Percentiles rank a stretch among this genome's conserved stretches.
phyloP scores from a whole-genome alignment of 225 moss, liverwort and hornwort species.

The Bryum argenteum region DNA sequence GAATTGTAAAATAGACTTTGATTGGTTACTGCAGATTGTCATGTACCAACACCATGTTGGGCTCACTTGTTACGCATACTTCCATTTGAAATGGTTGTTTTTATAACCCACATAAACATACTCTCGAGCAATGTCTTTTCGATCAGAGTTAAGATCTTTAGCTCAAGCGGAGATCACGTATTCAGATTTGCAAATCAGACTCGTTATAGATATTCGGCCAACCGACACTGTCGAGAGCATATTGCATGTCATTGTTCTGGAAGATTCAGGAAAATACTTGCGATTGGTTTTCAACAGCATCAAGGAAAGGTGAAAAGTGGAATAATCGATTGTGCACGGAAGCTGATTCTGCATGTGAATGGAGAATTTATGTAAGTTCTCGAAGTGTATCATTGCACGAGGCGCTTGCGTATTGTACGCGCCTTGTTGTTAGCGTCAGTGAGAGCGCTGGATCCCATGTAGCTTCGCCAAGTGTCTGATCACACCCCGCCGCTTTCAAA shows the following conservation, averaged over 20 bases:
- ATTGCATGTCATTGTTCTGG: slow-evolving; percentile 18
- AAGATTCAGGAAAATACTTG: background rate
- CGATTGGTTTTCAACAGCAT: slow-evolving; percentile 4
- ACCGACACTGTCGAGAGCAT: background rate
- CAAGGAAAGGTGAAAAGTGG: slow-evolving; percentile 16
- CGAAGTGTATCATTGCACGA: no score
- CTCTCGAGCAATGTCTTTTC: background rate
- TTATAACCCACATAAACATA: no score
- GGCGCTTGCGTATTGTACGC: no score
- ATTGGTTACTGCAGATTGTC: slow-evolving; percentile 27
- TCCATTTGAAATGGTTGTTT: no score
- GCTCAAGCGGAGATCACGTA: no score
- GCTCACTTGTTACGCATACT: background rate
- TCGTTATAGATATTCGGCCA: background rate
- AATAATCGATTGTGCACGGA: background rate
- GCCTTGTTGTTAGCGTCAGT: no score
- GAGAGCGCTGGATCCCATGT: no score
- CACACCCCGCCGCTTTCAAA: no score
- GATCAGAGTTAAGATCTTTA: background rate
- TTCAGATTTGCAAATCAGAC: no score
- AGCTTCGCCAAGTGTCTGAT: no score
- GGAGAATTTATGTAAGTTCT: background rate
- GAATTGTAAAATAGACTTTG: slow-evolving; percentile 26
- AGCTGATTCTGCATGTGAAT: background rate
- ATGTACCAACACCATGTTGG: slow-evolving; percentile 23